Base-by-base conservation (phyloP, 306 rosid species). In the Ochetophila trinervis region DNA sequence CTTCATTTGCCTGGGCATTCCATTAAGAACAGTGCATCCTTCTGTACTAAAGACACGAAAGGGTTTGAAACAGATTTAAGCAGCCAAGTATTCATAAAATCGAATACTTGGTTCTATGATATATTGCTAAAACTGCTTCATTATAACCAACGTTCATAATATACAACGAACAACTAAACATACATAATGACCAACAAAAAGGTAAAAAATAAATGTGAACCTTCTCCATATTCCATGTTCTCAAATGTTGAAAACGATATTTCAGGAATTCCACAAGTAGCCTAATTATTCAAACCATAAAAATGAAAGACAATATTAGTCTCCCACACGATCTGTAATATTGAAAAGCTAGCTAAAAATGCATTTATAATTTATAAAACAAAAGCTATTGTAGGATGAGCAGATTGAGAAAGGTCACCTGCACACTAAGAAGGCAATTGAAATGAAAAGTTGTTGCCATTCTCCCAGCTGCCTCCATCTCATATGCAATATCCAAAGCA, bases 171-270 rank as follows among this genome's bases (percentile, higher is more conserved):
- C 22, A 65, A 57, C 47, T 18, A 37, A 60, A 52, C 27, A 61
- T 57, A 65, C 72, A 75, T 3, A 70, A 58, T 56, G 20, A 71
- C 45, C 34, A 62, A 40, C 37, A 75, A 50, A 79, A 67, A 60
- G 66, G n/a, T n/a, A n/a, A n/a, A n/a, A 37, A 62, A 57, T 52
- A 53, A 72, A 74, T 12, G 70, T 63, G 13, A 71, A 89, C 96
- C 98, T 89, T 87, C 98, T 74, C 98, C 98, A 69, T 87, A 92
- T 76, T 84, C 83, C 98, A 92, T 92, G 88, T 92, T 87, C 83
- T 92, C 96, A 84, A 85, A 92, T 51, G 98, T 92, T 55, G 98
- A 64, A 62, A 89, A 85, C 54, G 98, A 88, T 78, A 92, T 81
- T 86, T 92, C 98, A 58, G 98, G 98, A 66, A 86, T 89, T 76